Conservation (phyloP, 495 filamentous ascomycete species). For the Tuber umbilicatum region DNA sequence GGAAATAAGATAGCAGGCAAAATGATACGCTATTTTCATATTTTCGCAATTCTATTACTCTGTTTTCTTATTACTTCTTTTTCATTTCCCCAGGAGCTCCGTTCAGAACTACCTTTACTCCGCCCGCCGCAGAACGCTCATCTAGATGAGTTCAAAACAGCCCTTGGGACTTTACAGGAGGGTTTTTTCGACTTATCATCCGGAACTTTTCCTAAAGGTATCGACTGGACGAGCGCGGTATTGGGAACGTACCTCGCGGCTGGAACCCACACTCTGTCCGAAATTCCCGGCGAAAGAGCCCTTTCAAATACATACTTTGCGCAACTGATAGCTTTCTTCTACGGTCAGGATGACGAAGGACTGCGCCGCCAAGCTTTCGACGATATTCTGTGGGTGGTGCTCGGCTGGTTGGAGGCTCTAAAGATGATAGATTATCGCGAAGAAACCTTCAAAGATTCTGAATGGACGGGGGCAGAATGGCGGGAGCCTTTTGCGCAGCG, state of each 20-base stretch:
- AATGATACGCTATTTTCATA: not conserved
- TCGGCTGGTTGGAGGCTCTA: constrained; percentile 65
- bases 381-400: constrained; percentile 95
- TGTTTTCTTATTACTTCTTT: not conserved
- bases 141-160: constrained; percentile 47
- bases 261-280: constrained; percentile 58
- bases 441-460: constrained; percentile 5
- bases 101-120: not conserved
- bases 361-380: constrained; percentile 80
- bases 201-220: constrained; percentile 77
- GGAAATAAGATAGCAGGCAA: not conserved
- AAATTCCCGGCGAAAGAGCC: constrained; percentile 36
- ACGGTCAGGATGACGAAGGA: constrained; percentile 72
- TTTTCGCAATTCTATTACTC: not conserved
- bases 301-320: constrained; percentile 62
- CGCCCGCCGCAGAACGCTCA: not conserved
- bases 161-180: constrained; percentile 68
- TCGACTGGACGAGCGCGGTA: constrained; percentile 93
- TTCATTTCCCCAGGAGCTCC: not conserved
- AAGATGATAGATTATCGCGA: constrained; percentile 21
- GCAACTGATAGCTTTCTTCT: constrained; percentile 69
- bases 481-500: constrained; percentile 75
- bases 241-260: constrained; percentile 72
- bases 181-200: constrained; percentile 68
- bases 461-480: constrained; percentile 73